Conservation (phyloP, 73 alveolate species). For the Paramecium primaurelia region DNA sequence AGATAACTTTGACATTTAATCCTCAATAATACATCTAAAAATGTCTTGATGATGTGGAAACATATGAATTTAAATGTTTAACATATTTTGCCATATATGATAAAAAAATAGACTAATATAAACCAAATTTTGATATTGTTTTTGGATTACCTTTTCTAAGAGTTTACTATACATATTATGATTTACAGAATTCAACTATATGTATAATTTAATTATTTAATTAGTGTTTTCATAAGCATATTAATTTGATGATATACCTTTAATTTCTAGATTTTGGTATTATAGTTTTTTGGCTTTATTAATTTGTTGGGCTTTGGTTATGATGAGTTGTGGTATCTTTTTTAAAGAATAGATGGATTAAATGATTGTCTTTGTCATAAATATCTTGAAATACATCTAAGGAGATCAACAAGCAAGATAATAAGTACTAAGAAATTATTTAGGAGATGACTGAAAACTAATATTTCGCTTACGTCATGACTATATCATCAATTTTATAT, state of each 20-base stretch:
- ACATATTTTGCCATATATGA: background rate
- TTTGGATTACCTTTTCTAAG: conserved; percentile 29
- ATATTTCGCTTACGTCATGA: background rate
- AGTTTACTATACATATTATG: background rate
- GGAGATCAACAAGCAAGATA: conserved; percentile 36
- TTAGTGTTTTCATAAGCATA: background rate
- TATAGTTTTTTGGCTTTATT: conserved; percentile 18
- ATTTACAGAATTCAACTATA: background rate
- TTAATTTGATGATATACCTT: background rate
- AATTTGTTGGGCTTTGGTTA: background rate
- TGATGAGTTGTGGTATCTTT: conserved; percentile 45
- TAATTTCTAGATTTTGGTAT: conserved; percentile 30
- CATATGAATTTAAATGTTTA: background rate
- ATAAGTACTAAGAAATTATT: background rate
- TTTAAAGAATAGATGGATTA: background rate
- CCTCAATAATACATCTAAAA: background rate
- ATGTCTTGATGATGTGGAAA: conserved; percentile 21
- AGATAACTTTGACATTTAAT: background rate
- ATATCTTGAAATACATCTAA: background rate
- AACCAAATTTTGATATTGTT: background rate
- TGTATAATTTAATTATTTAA: background rate
- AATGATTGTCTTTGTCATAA: background rate
- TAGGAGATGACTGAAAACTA: background rate
- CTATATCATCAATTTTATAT: background rate
- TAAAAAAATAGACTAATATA: background rate